A percentile compares a stretch with the other conserved stretches of the same genome.
These are phyloP conservation scores for Elsinoe fawcettii DNA, from an alignment of 2,329 filamentous ascomycete genomes.

Conservation along the genomic window DNA sequence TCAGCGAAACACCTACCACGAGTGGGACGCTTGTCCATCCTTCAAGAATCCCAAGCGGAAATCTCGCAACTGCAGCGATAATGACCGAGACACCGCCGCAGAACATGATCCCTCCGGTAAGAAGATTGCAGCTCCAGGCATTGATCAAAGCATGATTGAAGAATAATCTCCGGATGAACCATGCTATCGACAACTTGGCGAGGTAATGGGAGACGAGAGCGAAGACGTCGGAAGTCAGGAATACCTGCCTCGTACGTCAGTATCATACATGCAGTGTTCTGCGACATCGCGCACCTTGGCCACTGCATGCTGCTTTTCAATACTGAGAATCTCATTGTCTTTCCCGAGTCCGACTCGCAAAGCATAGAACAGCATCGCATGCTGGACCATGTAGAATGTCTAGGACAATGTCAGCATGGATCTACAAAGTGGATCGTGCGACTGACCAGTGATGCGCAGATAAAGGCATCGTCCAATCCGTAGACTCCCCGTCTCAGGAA, in stretches of 20 bases:
- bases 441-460: background rate
- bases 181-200: conserved; percentile 15
- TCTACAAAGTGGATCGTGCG: background rate
- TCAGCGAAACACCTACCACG: background rate
- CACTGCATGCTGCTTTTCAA: conserved; percentile 4
- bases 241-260: background rate
- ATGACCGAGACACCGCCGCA: conserved; percentile 9
- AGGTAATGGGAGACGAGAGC: conserved; percentile 15
- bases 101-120: background rate
- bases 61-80: background rate
- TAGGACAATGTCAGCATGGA: background rate
- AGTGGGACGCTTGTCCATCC: background rate
- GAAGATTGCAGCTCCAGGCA: background rate
- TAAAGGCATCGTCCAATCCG: conserved; percentile 4
- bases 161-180: conserved; percentile 17
- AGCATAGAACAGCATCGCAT: conserved; percentile 3
- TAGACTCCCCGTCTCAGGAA: background rate
- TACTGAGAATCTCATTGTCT: background rate
- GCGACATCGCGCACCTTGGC: background rate
- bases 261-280: background rate
- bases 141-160: conserved; percentile 13
- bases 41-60: conserved; percentile 10
- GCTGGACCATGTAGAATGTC: conserved; percentile 1
- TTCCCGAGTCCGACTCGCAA: conserved; percentile 6
- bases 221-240: conserved; percentile 5